Conservation (phyloP, 2,329 filamentous ascomycete genomes). For the Xylariaceae sp. region DNA sequence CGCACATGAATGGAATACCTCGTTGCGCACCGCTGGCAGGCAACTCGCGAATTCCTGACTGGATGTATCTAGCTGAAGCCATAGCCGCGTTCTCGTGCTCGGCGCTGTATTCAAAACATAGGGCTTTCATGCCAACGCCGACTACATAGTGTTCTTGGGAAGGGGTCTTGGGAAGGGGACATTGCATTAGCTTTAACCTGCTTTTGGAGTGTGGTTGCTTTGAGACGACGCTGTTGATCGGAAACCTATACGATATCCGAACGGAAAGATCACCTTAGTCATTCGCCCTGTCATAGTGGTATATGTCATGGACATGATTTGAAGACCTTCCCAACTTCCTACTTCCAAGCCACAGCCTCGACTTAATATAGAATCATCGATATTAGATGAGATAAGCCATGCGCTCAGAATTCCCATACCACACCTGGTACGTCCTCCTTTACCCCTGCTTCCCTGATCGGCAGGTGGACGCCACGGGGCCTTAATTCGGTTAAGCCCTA, state of each 20-base stretch:
- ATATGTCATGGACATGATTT: no score
- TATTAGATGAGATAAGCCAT: not conserved
- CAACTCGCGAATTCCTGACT: not conserved
- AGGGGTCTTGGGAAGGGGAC: not conserved
- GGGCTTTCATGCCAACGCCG: no score
- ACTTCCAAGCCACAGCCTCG: no score
- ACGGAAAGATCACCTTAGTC: no score
- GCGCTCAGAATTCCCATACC: not conserved
- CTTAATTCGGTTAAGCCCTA: constrained; percentile 9
- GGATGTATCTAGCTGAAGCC: not conserved
- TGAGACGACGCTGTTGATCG: not conserved
- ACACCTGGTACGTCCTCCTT: not conserved
- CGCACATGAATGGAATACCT: not conserved
- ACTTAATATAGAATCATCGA: not conserved
- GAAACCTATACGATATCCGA: no score
- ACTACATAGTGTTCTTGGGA: no score
- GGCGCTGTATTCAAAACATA: no score
- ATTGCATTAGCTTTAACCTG: constrained; percentile 1
- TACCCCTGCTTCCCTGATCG: constrained; percentile 14
- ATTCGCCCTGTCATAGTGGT: no score
- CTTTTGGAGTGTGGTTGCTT: constrained; percentile 7
- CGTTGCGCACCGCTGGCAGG: not conserved
- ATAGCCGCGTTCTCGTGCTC: not conserved
- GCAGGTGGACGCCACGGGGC: constrained; percentile 18
- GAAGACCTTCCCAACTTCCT: no score